Conservation (phyloP, 192 early-diverging fungal species). For the Cetraspora pellucida region DNA sequence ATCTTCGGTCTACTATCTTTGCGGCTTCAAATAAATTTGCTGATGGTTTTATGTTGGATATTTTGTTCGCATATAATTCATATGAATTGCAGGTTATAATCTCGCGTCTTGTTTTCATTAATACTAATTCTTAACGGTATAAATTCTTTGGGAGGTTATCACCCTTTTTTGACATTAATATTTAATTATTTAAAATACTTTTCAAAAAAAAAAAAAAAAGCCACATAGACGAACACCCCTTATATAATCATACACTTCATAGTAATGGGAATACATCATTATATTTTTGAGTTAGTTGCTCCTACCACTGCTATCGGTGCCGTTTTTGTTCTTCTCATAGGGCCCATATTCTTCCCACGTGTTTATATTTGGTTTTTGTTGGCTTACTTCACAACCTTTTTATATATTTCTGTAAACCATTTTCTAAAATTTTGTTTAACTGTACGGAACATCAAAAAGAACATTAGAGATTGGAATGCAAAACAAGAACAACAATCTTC, state of each 20-base stretch:
- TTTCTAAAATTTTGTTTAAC: constrained; percentile 53
- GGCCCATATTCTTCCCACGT: constrained; percentile 48
- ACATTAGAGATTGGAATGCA: constrained; percentile 43
- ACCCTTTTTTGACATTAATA: too few species aligned
- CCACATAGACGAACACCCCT: background rate
- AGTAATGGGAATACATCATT: constrained; percentile 20
- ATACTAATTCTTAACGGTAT: too few species aligned
- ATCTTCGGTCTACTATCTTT: too few species aligned
- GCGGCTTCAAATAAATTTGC: too few species aligned
- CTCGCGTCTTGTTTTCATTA: too few species aligned
- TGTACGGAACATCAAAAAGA: constrained; percentile 45
- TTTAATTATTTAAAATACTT: too few species aligned
- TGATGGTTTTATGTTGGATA: too few species aligned
- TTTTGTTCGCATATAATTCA: too few species aligned
- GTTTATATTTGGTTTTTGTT: constrained; percentile 49
- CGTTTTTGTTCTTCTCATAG: constrained; percentile 44
- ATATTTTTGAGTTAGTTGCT: constrained; percentile 52
- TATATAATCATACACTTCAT: background rate
- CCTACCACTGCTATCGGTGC: constrained; percentile 47
- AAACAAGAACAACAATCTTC: constrained; percentile 22
- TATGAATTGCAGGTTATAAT: too few species aligned
- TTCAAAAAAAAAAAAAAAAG: too few species aligned
- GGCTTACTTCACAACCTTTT: constrained; percentile 46
- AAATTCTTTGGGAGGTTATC: too few species aligned
- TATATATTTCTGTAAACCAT: constrained; percentile 50